Evolutionary conservation across 305 asterid species (phyloP).

Genomic region (Fraxinus ornus): DNA sequence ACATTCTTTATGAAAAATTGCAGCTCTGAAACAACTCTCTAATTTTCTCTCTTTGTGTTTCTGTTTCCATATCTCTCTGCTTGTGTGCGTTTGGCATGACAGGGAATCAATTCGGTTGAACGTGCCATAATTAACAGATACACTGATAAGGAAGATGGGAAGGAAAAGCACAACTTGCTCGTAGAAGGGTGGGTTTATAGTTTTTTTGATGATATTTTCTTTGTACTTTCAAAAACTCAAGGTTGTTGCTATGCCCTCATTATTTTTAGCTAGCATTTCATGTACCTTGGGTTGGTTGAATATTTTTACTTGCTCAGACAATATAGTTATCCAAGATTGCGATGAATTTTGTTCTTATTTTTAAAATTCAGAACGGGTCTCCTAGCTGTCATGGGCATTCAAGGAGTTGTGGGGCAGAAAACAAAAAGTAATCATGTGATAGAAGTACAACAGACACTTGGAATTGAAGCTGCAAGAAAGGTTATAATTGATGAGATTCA

Average conservation of each 20-base stretch:
- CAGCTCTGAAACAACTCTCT: not conserved
- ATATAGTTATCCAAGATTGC: not conserved
- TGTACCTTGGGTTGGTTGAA: not conserved
- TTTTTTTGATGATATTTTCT: conserved; percentile 6
- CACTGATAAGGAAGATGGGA: conserved; percentile 30
- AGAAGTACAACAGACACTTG: conserved; percentile 70
- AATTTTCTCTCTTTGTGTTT: not conserved
- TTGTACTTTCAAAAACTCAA: not conserved
- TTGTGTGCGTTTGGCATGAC: conserved; percentile 27
- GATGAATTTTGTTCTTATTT: conserved; percentile 12
- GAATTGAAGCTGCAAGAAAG: conserved; percentile 91
- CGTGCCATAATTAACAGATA: conserved; percentile 65
- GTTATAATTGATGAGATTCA: conserved; percentile 69
- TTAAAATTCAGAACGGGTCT: conserved; percentile 67
- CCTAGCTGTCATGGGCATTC: conserved; percentile 79
- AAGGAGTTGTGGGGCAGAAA: conserved; percentile 65
- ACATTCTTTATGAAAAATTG: not conserved
- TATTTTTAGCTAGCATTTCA: not conserved
- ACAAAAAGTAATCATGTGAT: conserved; percentile 71
- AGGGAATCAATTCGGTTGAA: conserved; percentile 80
- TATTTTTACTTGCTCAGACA: not conserved
- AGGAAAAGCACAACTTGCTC: conserved; percentile 52
- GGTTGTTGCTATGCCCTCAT: not conserved
- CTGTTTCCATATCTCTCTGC: conserved; percentile 17
- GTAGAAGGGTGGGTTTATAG: conserved; percentile 77